phyloP scores from a whole-genome alignment of 2,329 filamentous ascomycete species.

The Neonectria hederae region DNA sequence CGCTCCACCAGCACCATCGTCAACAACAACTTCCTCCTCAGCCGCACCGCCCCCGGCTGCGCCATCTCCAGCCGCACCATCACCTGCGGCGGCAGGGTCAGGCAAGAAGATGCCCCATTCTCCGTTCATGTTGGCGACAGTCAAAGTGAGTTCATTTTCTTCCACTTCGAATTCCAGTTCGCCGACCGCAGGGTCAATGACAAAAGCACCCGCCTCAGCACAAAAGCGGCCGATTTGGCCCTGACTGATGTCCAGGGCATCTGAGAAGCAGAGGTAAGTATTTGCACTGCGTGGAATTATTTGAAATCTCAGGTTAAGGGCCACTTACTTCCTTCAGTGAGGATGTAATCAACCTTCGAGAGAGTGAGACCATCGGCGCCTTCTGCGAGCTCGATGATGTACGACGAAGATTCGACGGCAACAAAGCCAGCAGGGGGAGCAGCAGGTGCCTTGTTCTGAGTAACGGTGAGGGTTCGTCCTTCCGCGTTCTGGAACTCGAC shows the following conservation, averaged over 20 bases:
- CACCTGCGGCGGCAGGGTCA: background rate
- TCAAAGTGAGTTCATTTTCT: conserved; percentile 50
- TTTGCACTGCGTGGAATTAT: background rate
- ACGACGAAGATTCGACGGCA: conserved; percentile 50
- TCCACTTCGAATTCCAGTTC: conserved; percentile 55
- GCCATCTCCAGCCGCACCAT: conserved; percentile 16
- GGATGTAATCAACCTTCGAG: conserved; percentile 53
- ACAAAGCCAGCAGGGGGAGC: conserved; percentile 49
- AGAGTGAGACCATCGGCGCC: conserved; percentile 47
- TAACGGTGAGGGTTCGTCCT: conserved; percentile 50
- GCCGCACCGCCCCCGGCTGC: background rate
- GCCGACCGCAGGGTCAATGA: conserved; percentile 39
- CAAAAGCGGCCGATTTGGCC: conserved; percentile 50
- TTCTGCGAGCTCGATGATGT: conserved; percentile 46
- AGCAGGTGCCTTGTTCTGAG: conserved; percentile 45
- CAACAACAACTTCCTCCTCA: background rate
- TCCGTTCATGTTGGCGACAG: conserved; percentile 45
- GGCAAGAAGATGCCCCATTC: conserved; percentile 48
- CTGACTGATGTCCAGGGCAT: conserved; percentile 48
- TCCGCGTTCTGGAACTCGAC: conserved; percentile 51
- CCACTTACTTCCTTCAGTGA: conserved; percentile 45
- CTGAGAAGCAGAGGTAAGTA: conserved; percentile 23
- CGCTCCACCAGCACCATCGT: background rate
- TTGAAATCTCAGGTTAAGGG: no score
- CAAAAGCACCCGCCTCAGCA: conserved; percentile 47